Conservation (phyloP, 1,284 basidiomycete genomes). For the Taiwanofungus camphoratus region DNA sequence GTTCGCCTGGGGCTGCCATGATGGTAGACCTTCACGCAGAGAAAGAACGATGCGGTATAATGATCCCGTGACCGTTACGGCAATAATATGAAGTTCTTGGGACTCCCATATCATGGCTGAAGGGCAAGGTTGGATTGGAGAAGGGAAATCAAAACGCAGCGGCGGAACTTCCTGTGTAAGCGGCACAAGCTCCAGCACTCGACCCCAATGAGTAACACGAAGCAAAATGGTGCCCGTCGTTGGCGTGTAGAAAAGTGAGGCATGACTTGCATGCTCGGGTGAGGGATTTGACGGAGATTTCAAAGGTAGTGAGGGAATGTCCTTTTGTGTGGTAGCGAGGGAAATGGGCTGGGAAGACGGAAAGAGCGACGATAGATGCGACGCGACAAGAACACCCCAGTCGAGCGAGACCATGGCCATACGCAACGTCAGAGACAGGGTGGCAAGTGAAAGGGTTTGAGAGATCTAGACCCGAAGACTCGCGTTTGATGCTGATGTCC, state of each 20-base stretch:
- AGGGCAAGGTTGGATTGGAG: slow-evolving; percentile 61
- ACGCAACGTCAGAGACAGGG: no score
- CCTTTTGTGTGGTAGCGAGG: slow-evolving; percentile 50
- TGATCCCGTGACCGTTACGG: slow-evolving; percentile 63
- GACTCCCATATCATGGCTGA: slow-evolving; percentile 56
- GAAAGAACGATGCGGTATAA: slow-evolving; percentile 77
- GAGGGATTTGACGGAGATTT: slow-evolving; percentile 48
- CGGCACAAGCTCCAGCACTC: slow-evolving; percentile 73
- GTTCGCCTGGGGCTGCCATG: slow-evolving; percentile 50
- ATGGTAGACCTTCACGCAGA: slow-evolving; percentile 40
- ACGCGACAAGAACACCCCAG: slow-evolving; percentile 55
- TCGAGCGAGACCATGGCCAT: no score
- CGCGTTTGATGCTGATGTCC: no score
- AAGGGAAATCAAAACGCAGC: slow-evolving; percentile 76
- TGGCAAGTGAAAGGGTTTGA: no score
- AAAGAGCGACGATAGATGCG: slow-evolving; percentile 61
- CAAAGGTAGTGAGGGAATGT: slow-evolving; percentile 39
- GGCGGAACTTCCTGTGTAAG: slow-evolving; percentile 58
- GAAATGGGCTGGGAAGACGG: slow-evolving; percentile 46
- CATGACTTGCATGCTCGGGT: slow-evolving; percentile 62
- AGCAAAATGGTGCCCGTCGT: slow-evolving; percentile 65
- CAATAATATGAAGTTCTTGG: slow-evolving; percentile 65
- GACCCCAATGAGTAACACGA: slow-evolving; percentile 69
- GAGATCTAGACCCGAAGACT: no score
- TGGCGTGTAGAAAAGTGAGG: slow-evolving; percentile 48